A percentile compares a stretch with the other conserved stretches of the same genome.
These are phyloP conservation scores for Claviceps quebecensis DNA, from an alignment of 2,329 filamentous ascomycete species.

Conservation along the genomic window DNA sequence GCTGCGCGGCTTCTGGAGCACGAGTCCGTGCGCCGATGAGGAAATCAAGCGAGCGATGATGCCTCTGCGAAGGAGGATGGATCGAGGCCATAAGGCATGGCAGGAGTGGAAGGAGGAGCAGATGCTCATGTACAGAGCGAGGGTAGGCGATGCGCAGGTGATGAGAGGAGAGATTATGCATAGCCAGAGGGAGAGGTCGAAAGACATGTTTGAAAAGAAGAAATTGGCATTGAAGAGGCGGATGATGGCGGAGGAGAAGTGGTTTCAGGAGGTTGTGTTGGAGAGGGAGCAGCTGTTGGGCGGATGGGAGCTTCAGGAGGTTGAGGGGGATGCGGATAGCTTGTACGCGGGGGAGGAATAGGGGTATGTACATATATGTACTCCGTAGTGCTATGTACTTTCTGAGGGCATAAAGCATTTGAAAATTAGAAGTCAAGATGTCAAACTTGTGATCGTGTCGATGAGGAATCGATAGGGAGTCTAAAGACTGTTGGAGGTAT, in stretches of 20 bases:
- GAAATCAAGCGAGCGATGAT: constrained; percentile 20
- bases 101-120: constrained; percentile 26
- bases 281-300: constrained; percentile 30
- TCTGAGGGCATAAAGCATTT: no score
- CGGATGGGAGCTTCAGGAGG: constrained; percentile 27
- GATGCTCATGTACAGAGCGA: constrained; percentile 20
- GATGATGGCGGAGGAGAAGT: constrained; percentile 30
- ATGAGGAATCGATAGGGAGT: no score
- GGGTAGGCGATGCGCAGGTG: constrained; percentile 24
- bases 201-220: constrained; percentile 15
- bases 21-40: constrained; percentile 18
- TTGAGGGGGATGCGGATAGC: constrained; percentile 25
- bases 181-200: constrained; percentile 19
- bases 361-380: no score
- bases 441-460: no score
- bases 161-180: constrained; percentile 30
- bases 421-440: no score
- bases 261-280: constrained; percentile 29
- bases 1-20: constrained; percentile 25
- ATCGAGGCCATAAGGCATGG: constrained; percentile 26
- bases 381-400: no score
- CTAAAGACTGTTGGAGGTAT: no score
- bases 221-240: constrained; percentile 19
- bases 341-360: constrained; percentile 14
- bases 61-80: constrained; percentile 25